phyloP scores from a whole-genome alignment of 2,329 filamentous ascomycete genomes.

The Thelonectria olida region DNA sequence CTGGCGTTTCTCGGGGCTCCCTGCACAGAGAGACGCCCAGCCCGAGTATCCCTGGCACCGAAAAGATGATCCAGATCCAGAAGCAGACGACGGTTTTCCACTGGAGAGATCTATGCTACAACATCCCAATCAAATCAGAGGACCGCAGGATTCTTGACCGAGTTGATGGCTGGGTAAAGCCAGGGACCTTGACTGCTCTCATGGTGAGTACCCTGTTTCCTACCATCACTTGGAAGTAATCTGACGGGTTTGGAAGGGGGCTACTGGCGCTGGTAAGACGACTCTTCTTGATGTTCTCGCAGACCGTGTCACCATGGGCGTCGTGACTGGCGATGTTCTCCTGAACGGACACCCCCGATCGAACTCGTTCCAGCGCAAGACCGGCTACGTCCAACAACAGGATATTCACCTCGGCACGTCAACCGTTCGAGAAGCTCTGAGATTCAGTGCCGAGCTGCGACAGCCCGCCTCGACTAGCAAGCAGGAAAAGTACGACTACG shows the following conservation, averaged over 20 bases:
- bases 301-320: slow-evolving; percentile 65
- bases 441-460: slow-evolving; percentile 64
- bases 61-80: slow-evolving; percentile 1
- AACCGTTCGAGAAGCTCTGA: slow-evolving; percentile 63
- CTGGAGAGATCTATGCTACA: slow-evolving; percentile 72
- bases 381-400: slow-evolving; percentile 74
- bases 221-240: too few species aligned
- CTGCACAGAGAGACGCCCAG: not conserved
- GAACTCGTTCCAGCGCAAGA: slow-evolving; percentile 69
- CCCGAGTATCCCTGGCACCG: not conserved
- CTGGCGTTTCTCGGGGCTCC: not conserved
- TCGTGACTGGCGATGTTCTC: slow-evolving; percentile 73
- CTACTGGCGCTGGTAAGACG: slow-evolving; percentile 59
- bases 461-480: slow-evolving; percentile 63
- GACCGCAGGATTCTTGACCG: slow-evolving; percentile 71
- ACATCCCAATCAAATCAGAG: slow-evolving; percentile 69
- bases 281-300: slow-evolving; percentile 54
- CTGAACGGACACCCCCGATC: slow-evolving; percentile 68
- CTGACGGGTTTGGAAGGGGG: slow-evolving; percentile 57
- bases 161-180: slow-evolving; percentile 80
- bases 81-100: slow-evolving; percentile 61
- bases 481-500: slow-evolving; percentile 67
- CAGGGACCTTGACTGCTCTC: slow-evolving; percentile 75
- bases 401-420: slow-evolving; percentile 62
- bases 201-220: slow-evolving; percentile 60